Evolutionary conservation across 352 stramenopile genomes (phyloP), one percentile per base, ranked within the genome.

Genomic region (Chrysophaeum taylorii): DNA sequence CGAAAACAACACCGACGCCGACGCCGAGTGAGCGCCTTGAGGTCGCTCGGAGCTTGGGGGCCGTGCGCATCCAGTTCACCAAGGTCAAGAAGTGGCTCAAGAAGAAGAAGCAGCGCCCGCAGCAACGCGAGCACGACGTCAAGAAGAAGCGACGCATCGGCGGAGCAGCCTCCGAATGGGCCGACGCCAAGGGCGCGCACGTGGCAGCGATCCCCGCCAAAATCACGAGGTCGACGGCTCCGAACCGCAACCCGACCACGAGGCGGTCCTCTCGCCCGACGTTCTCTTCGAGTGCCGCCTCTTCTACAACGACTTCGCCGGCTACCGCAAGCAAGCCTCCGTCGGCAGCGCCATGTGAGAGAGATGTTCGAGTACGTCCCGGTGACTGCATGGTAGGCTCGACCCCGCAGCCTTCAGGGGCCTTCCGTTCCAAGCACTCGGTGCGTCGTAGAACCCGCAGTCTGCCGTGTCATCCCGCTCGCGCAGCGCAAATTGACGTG

Each of bases 301-400:
- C 33, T 63, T 63, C 52, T 63, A 41, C 52, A 63, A 63, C 29
- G 52, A 63, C n/a, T 63, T 63, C 52, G 25, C 4, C 7, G 52
- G 52, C 9, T 63, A 63, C 52, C 25, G 52, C 25, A 25, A 5
- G 5, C 52, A 33, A 31, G 7, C 29, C 7, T 31, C 7, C 52
- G 2, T 63, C 27, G 52, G 52, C 52, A 12, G 7, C 7, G 52
- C 52, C 25, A 63, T 63, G 52, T n/a, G n/a, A n/a, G n/a, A n/a
- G n/a, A n/a, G n/a, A n/a, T n/a, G n/a, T n/a, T n/a, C n/a, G n/a
- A n/a, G n/a, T n/a, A n/a, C n/a, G n/a, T n/a, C n/a, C n/a, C n/a
- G n/a, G n/a, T n/a, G n/a, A n/a, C n/a, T n/a, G n/a, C n/a, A n/a
- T n/a, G n/a, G n/a, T n/a, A n/a, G n/a, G n/a, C 52, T 63, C 52